Conservation (phyloP, 345 rosid species). For the Salix purpurea region DNA sequence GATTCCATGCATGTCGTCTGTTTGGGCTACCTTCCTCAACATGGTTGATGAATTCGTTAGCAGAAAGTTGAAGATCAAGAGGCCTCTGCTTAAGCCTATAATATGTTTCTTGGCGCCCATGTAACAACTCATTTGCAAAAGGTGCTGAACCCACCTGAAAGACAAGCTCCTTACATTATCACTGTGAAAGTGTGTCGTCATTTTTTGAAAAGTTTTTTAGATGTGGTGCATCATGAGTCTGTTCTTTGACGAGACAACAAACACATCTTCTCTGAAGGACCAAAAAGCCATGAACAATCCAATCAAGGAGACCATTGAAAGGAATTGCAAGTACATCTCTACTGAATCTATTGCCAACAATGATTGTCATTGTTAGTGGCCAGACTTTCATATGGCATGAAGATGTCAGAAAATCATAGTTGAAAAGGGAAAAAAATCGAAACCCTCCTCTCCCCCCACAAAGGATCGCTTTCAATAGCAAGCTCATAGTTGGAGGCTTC, state of each 20-base stretch:
- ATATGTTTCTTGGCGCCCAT: conserved; percentile 6
- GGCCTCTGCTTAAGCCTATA: conserved; percentile 21
- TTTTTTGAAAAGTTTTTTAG: neutral
- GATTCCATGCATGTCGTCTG: conserved; percentile 10
- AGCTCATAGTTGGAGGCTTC: neutral
- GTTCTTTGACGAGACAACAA: neutral
- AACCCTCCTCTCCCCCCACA: neutral
- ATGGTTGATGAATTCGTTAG: conserved; percentile 24
- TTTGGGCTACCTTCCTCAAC: conserved; percentile 14
- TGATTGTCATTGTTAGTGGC: neutral
- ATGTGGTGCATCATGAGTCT: neutral
- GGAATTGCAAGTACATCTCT: neutral
- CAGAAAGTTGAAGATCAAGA: conserved; percentile 29
- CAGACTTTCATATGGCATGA: neutral
- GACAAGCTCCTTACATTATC: conserved; percentile 3
- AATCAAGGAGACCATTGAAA: neutral
- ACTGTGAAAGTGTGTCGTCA: neutral
- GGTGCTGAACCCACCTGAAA: conserved; percentile 25
- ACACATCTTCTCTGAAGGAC: neutral
- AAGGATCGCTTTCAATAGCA: neutral
- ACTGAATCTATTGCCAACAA: neutral
- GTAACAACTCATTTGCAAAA: conserved; percentile 5
- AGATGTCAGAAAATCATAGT: neutral
- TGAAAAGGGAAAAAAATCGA: neutral
- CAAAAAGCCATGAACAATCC: neutral